Evolutionary conservation across 225 moss, liverwort and hornwort genomes (phyloP), one percentile per base, ranked within the genome.

Genomic region (Pleurozium schreberi): DNA sequence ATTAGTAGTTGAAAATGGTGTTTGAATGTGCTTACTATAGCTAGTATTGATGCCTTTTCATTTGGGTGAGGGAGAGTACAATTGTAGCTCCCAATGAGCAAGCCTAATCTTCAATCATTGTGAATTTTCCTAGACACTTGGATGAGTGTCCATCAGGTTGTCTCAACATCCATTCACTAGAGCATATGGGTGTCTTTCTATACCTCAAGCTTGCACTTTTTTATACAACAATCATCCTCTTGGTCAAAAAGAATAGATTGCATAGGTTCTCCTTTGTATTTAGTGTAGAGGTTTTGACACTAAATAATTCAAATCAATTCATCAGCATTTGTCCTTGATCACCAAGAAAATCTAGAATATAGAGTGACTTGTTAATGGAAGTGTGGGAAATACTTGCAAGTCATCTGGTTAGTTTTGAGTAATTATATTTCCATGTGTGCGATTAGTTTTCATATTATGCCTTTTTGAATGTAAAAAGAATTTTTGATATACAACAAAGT

Each of bases 1-100:
- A 33, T 74, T 31, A 31, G 7, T 2, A 31, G 47, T 31, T 26
- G 3, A 1, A 0, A 47, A 49, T 1, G 0, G 3, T 0, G 0
- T 75, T 74, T 49, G 33, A 74, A 49, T 49, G 7, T 7, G 12
- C 19, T 75, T 4, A 75, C 49, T 74, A 31, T 4, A 49, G 3
- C 31, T 31, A 47, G 10, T 27, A 6, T 0, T 30, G 0, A 19
- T 74, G 19, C 6, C 1, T 30, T 49, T 19, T 49, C 1, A 11
- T 18, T 19, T n/a, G 19, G 1, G 4, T 2, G 1, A 49, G 7
- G 31, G 1, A 74, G 49, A 18, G 49, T 49, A 11, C 31, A 31
- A 47, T 12, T 74, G 7, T 74, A 19, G 11, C 11, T 31, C 49
- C 11, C 4, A 74, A 45, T 7, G 26, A 1, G 12, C 12, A 31